Base-by-base conservation (phyloP, 1,284 basidiomycete genomes). In the Violaceomyces palustris region DNA sequence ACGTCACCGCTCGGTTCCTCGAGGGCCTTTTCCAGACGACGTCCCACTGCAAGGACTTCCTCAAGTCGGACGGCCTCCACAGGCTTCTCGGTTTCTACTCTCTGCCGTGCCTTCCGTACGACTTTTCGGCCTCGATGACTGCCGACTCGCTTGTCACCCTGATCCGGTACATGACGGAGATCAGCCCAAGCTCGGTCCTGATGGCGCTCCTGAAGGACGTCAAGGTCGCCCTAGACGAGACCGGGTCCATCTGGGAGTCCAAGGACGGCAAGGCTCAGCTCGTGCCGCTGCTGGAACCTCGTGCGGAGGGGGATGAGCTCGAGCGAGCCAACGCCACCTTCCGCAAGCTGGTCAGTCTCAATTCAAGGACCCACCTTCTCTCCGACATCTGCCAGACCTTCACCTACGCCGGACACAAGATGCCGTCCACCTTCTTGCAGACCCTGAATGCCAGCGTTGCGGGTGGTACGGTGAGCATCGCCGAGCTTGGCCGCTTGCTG, bases 11-110 rank as follows among this genome's bases (percentile, higher is more conserved):
- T 10, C 70, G 69, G 30, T 70, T 73, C 54, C 78, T 97, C 43
- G 89, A 93, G 69, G 91, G 92, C 8, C 80, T 98, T 35, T 91
- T 98, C 76, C 90, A 93, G 65, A 91, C 83, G 79, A 26, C 83
- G 8, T 56, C 83, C 25, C 88, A 96, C 71, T 89, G 87, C 77
- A 83, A 84, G 51, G 93, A 97, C 59, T 97, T 98, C 73, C 82
- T 97, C 55, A 80, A 81, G 39, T 79, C 81, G 3, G 85, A 87
- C 47, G 88, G 89, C 11, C 78, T 97, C 14, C 79, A 83, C 31
- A 79, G 81, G 43, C 76, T 98, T 19, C 83, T 90, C 39, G 79
- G 80, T 49, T 78, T 97, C 22, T 87, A 89, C 39, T 80, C 82
- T 25, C 77, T 93, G 23, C 87, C 91, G 5, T 93, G 87, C 66